Conservation (phyloP, 2,329 filamentous ascomycete genomes). For the Monosporascus sp. region DNA sequence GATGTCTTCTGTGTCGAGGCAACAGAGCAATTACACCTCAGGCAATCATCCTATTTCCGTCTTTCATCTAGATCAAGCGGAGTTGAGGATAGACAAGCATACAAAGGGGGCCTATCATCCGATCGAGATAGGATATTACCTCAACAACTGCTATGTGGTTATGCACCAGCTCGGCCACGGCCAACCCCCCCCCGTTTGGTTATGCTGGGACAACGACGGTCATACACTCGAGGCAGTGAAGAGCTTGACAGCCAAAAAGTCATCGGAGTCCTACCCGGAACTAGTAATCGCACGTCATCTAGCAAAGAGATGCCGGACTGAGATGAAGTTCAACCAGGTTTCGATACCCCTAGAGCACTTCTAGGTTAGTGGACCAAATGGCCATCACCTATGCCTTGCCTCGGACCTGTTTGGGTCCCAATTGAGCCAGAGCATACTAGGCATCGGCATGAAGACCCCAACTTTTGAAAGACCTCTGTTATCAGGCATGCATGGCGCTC, state of each 20-base stretch:
- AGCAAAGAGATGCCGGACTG: not conserved
- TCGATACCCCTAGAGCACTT: slow-evolving; percentile 3
- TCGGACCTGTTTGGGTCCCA: slow-evolving; percentile 1
- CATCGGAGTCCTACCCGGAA: not conserved
- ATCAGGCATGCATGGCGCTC: slow-evolving; percentile 1
- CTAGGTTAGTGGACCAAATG: slow-evolving; percentile 7
- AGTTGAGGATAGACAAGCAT: not conserved
- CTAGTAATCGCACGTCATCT: not conserved
- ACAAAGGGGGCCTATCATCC: not conserved
- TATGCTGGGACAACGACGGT: not conserved
- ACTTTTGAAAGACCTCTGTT: slow-evolving; percentile 3
- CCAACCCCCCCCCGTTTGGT: not conserved
- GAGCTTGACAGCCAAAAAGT: not conserved
- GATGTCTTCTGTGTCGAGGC: not conserved
- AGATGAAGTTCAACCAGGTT: slow-evolving; percentile 3
- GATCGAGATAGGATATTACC: not conserved
- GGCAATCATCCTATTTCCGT: too few species aligned
- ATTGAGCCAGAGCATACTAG: slow-evolving; percentile 1
- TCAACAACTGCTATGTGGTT: not conserved
- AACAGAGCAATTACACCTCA: not conserved
- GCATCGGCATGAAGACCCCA: slow-evolving; percentile 1
- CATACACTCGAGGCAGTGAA: not conserved
- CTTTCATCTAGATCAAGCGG: not conserved
- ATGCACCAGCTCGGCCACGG: not conserved
- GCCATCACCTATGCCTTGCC: slow-evolving; percentile 7